Base-by-base conservation (phyloP, 2,329 filamentous ascomycete genomes). In the Myotisia sp. region DNA sequence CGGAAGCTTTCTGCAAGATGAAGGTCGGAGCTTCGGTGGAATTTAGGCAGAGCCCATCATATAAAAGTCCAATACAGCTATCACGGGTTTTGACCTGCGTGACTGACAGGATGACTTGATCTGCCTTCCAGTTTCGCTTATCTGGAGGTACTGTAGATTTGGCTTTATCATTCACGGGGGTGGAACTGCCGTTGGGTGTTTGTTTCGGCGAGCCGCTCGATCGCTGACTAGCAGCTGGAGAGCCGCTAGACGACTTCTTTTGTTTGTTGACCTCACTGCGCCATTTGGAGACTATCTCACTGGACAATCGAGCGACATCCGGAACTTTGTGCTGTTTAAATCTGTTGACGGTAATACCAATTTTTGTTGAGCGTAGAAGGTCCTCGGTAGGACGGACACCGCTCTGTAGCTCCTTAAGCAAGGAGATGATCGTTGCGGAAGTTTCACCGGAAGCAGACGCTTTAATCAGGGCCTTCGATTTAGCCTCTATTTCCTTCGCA, bases 341-440 rank as follows among this genome's bases (percentile, higher is more conserved):
- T 55, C 85, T 87, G 56, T 86, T 87, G 42, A 95, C 81, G 33
- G 79, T 75, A 44, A 93, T 78, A 47, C 90, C 90, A 33, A 92
- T 87, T 47, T 79, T 81, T n/a, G 87, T 95, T 26, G 79, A 79
- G 51, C 87, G 76, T 44, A 98, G 67, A 47, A 93, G 71, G 47
- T 94, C 84, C 60, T 98, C 90, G 2, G 82, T 90, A 6, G 86
- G 81, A 29, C 73, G 71, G 22, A 87, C 76, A 42, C 82, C 80
- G 49, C 77, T 76, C 61, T 87, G 82, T 24, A 95, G 67, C 33
- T 77, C 73, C 48, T 79, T 76, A 34, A 98, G 65, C 41, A 95
- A 68, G 34, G 70, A 67, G 36, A 92, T 64, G 33, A 92, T 70
- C 40, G 73, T 79, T 26, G 76, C 60, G 17, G 81, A 53, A 3